Evolutionary conservation across 495 filamentous ascomycete species (phyloP).

Genomic region (Aspergillus biplanus): DNA sequence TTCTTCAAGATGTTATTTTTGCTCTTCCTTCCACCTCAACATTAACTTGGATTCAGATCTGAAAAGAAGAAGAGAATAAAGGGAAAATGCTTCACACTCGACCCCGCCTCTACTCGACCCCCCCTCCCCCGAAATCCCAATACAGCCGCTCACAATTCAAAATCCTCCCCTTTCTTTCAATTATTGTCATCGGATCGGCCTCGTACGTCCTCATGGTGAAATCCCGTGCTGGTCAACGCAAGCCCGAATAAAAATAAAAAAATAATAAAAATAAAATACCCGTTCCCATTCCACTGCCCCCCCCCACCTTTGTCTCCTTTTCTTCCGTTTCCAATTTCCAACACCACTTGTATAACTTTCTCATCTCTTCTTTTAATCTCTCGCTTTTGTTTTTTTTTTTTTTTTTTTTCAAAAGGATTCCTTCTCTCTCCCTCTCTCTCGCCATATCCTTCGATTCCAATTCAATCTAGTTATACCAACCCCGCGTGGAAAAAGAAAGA

Average conservation of each 20-base stretch:
- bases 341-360: background rate
- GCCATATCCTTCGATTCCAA: too few relatives aligned
- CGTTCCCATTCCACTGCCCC: conserved; percentile 19
- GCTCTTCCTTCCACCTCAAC: background rate
- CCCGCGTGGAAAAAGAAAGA: conserved; percentile 20
- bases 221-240: conserved; percentile 50
- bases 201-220: conserved; percentile 67
- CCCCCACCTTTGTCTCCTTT: conserved; percentile 9
- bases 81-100: conserved; percentile 8
- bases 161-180: conserved; percentile 65
- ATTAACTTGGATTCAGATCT: background rate
- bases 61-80: background rate
- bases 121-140: conserved; percentile 30
- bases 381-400: background rate
- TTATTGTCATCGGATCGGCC: conserved; percentile 60
- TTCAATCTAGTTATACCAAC: background rate
- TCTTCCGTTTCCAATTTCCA: background rate
- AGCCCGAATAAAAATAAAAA: conserved; percentile 22
- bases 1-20: background rate
- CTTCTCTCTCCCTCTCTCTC: too few relatives aligned
- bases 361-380: background rate
- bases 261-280: conserved; percentile 15
- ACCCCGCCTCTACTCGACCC: conserved; percentile 23
- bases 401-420: background rate
- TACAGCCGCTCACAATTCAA: conserved; percentile 56